Base-by-base conservation (phyloP, 306 rosid species). In the Cicer yamashitae region DNA sequence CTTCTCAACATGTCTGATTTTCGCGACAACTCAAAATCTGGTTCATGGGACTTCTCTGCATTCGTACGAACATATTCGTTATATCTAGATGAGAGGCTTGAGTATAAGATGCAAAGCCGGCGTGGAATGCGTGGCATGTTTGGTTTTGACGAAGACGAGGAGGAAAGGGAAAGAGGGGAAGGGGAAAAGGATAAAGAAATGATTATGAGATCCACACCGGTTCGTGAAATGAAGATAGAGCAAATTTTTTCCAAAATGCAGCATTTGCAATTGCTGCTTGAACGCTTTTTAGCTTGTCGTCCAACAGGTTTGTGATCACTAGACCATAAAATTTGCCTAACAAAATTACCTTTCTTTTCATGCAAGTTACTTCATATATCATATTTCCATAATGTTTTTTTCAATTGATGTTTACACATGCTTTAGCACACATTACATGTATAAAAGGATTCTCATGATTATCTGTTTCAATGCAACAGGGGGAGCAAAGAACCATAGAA, bases 1-100 rank as follows among this genome's bases (percentile, higher is more conserved):
- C 83, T 94, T 51, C 89, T 94, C 41, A 94, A 94, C 87, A 79
- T 94, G 96, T 89, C 97, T 3, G 97, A 94, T 82, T 94, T 94
- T 58, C 81, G 92, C 0, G 97, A 96, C 79, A 47, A 48, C 20
- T 75, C 89, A 0, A 75, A 77, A 7, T 63, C 91, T 0, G 82
- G 81, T 18, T 78, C 97, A 0, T 89, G 99, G 97, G 99, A 92
- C 67, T 88, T 82, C 79, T 92, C 98, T 38, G 84, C 99, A 0
- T 89, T 90, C 17, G 89, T 96, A 37, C 86, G 99, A 47, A 96
- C 98, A 0, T 92, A 84, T 53, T 94, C 97, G 1, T 20, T 96
- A 79, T 96, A 88, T 63, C 84, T 96, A 0, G 98, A 96, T 20
- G 96, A 96, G 59, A 84, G 92, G 88, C 91, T 96, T 1, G 99